Conservation (phyloP, 768 basidiomycete genomes). For the Hypholoma fasciculare region DNA sequence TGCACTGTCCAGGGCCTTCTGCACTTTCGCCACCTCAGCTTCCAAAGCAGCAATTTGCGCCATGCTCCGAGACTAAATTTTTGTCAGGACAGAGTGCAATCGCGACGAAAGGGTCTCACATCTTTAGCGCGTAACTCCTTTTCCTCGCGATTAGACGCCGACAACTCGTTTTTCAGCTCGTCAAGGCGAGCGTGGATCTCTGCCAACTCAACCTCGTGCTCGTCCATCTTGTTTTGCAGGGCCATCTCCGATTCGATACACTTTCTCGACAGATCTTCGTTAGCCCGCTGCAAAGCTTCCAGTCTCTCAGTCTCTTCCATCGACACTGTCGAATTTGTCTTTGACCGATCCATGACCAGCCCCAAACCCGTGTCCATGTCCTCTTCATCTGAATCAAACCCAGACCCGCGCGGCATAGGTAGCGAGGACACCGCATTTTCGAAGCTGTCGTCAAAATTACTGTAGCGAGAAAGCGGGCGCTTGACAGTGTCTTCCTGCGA, state of each 20-base stretch:
- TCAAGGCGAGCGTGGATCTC: constrained; percentile 79
- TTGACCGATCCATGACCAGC: constrained; percentile 60
- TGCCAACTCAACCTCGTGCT: constrained; percentile 83
- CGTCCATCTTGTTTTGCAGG: constrained; percentile 61
- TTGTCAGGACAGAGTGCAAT: background rate
- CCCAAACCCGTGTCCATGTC: constrained; percentile 57
- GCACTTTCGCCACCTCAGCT: constrained; percentile 74
- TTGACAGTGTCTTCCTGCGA: constrained; percentile 36
- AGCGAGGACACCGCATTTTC: constrained; percentile 50
- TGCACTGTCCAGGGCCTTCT: constrained; percentile 72
- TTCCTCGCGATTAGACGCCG: constrained; percentile 83
- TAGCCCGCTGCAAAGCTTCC: constrained; percentile 71
- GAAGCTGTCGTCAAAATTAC: constrained; percentile 34
- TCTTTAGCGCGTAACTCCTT: constrained; percentile 91
- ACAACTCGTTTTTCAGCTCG: constrained; percentile 75
- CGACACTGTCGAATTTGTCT: constrained; percentile 63
- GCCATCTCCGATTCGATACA: constrained; percentile 73
- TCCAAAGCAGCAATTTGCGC: constrained; percentile 73
- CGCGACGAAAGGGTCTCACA: constrained; percentile 38
- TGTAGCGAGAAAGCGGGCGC: constrained; percentile 19
- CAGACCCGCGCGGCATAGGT: constrained; percentile 54
- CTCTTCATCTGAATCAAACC: constrained; percentile 55
- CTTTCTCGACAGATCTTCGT: constrained; percentile 74
- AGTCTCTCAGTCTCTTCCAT: constrained; percentile 72
- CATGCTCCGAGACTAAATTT: constrained; percentile 56